Evolutionary conservation across 441 rosid genomes (phyloP).

Genomic region (Monsonia emarginata): DNA sequence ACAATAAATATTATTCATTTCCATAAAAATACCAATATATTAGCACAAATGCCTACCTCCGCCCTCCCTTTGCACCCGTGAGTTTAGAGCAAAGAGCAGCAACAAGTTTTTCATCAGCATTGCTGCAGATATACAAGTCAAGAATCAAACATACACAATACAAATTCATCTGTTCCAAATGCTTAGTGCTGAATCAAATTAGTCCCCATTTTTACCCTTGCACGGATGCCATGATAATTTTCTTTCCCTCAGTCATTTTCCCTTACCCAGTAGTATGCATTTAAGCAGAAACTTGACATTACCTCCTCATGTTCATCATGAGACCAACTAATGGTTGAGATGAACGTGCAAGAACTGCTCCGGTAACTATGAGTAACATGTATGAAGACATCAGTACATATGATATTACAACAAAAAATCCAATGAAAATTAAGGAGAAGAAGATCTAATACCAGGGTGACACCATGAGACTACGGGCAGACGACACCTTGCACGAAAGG

Average conservation of each 20-base stretch:
- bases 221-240: not conserved
- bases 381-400: conserved; percentile 7
- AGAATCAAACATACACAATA: conserved; percentile 4
- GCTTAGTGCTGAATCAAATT: not conserved
- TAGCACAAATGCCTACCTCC: conserved; percentile 37
- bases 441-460: conserved; percentile 56
- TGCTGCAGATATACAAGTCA: conserved; percentile 35
- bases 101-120: conserved; percentile 88
- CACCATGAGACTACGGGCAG: conserved; percentile 94
- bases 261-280: not conserved
- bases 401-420: not conserved
- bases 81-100: conserved; percentile 75
- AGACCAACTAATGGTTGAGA: conserved; percentile 96
- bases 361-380: conserved; percentile 39
- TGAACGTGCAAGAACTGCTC: conserved; percentile 97
- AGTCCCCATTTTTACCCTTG: not conserved
- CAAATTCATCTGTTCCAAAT: conserved; percentile 7
- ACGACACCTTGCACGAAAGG: conserved; percentile 81
- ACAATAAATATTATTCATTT: not conserved
- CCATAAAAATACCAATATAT: not conserved
- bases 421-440: not conserved
- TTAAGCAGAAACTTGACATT: conserved; percentile 20
- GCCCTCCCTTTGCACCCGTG: conserved; percentile 36
- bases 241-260: not conserved
- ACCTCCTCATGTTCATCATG: conserved; percentile 98